Conservation (phyloP, 345 rosid species). For the Salix purpurea region DNA sequence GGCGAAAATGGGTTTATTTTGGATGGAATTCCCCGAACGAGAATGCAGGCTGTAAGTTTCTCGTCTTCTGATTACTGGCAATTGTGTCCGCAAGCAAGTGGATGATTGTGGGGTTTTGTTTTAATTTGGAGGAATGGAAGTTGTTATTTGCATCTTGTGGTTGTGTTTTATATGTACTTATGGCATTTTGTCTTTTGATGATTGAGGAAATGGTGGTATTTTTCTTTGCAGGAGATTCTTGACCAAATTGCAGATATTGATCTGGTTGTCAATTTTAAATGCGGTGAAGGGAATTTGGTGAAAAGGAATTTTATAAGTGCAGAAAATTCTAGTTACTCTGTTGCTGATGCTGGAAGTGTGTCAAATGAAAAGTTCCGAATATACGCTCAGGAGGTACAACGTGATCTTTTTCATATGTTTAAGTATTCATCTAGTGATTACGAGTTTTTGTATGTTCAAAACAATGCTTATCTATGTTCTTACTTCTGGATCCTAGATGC, state of each 20-base stretch:
- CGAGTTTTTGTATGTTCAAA: not conserved
- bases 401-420: not conserved
- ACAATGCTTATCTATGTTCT: too few species aligned
- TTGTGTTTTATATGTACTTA: not conserved
- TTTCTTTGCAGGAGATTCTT: slow-evolving; percentile 72
- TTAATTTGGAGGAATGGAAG: not conserved
- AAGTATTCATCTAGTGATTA: not conserved
- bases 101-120: not conserved
- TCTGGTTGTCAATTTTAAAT: slow-evolving; percentile 77
- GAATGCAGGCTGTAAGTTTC: slow-evolving; percentile 53
- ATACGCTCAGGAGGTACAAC: slow-evolving; percentile 56
- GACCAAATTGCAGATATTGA: slow-evolving; percentile 76
- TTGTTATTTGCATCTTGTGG: not conserved
- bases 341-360: slow-evolving; percentile 35
- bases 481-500: too few species aligned
- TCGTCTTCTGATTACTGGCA: not conserved
- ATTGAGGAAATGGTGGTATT: not conserved
- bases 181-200: not conserved
- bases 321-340: slow-evolving; percentile 27
- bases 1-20: slow-evolving; percentile 95
- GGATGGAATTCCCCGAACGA: slow-evolving; percentile 87
- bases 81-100: not conserved
- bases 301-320: slow-evolving; percentile 23
- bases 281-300: slow-evolving; percentile 38
- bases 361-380: slow-evolving; percentile 41